A percentile compares a stretch with the other conserved stretches of the same genome.
phyloP scores from a whole-genome alignment of 352 stramenopile genomes.

The Globisporangium nunn region DNA sequence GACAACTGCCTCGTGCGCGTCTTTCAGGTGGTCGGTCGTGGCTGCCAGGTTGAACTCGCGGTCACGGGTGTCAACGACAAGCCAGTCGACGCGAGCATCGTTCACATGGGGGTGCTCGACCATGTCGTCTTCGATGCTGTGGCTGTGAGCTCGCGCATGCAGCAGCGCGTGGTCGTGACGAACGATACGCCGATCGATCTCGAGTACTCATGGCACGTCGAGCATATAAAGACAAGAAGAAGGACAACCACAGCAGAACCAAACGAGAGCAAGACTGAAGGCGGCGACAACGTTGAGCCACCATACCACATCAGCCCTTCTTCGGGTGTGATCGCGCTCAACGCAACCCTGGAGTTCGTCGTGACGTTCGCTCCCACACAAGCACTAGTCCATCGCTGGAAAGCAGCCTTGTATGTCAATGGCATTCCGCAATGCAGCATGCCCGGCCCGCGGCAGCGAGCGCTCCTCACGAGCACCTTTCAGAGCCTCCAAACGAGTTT shows the following conservation, averaged over 20 bases:
- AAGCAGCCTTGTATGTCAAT: constrained; percentile 35
- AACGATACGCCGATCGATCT: constrained; percentile 70
- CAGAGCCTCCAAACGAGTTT: constrained; percentile 11
- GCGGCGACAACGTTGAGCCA: constrained; percentile 1
- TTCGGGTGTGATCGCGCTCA: constrained; percentile 32
- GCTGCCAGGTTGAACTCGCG: constrained; percentile 59
- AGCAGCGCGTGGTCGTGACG: constrained; percentile 37
- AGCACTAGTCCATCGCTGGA: constrained; percentile 17
- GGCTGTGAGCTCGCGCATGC: constrained; percentile 20
- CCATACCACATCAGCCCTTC: constrained; percentile 35
- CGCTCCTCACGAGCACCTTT: constrained; percentile 25
- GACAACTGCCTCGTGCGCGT: constrained; percentile 77
- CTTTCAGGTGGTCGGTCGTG: constrained; percentile 58
- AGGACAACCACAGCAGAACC: neutral
- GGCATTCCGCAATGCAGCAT: constrained; percentile 48
- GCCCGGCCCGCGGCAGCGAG: constrained; percentile 34
- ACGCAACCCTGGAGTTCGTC: constrained; percentile 30
- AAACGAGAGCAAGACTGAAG: neutral
- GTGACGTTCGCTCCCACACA: constrained; percentile 34
- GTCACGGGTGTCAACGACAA: constrained; percentile 37
- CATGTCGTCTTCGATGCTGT: constrained; percentile 44
- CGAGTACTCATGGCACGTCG: constrained; percentile 45
- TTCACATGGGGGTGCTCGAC: constrained; percentile 38
- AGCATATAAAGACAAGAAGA: neutral
- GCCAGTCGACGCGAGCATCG: constrained; percentile 32